These are phyloP conservation scores for Podaxis sp. DNA, from an alignment of 768 basidiomycete species.

Conservation along the genomic window DNA sequence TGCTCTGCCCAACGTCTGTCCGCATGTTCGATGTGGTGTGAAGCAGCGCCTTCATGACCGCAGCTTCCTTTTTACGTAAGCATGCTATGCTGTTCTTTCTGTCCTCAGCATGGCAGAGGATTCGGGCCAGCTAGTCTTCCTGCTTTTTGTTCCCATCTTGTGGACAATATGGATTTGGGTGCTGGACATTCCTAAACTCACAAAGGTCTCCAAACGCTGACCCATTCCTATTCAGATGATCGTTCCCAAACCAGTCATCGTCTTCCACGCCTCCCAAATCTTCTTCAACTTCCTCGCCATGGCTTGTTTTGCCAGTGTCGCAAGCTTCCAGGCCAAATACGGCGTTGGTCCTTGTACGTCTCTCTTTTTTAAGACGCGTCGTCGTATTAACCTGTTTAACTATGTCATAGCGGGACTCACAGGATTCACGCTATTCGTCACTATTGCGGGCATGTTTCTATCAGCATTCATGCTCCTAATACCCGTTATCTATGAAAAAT, in stretches of 20 bases:
- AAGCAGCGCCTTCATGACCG: background rate
- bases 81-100: slow-evolving; percentile 32
- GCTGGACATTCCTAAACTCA: slow-evolving; percentile 17
- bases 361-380: slow-evolving; percentile 9
- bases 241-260: slow-evolving; percentile 78
- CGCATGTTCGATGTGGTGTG: background rate
- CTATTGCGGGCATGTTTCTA: slow-evolving; percentile 70
- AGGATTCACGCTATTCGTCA: slow-evolving; percentile 82
- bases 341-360: slow-evolving; percentile 81
- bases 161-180: slow-evolving; percentile 76
- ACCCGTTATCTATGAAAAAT: slow-evolving; percentile 83
- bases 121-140: slow-evolving; percentile 52
- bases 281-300: slow-evolving; percentile 95
- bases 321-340: slow-evolving; percentile 86
- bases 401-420: slow-evolving; percentile 71
- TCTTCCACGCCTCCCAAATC: slow-evolving; percentile 73
- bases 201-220: slow-evolving; percentile 17
- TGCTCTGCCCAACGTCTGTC: background rate
- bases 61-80: slow-evolving; percentile 15
- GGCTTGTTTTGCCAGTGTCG: slow-evolving; percentile 89
- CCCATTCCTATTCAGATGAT: slow-evolving; percentile 62
- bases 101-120: slow-evolving; percentile 36
- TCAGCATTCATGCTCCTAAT: slow-evolving; percentile 73
- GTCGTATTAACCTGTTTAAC: slow-evolving; percentile 17
- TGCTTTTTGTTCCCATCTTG: slow-evolving; percentile 64